A percentile compares a stretch with the other conserved stretches of the same genome.
Conservation (phyloP, 1,284 basidiomycete species). For the Cryptococcus sp. region DNA sequence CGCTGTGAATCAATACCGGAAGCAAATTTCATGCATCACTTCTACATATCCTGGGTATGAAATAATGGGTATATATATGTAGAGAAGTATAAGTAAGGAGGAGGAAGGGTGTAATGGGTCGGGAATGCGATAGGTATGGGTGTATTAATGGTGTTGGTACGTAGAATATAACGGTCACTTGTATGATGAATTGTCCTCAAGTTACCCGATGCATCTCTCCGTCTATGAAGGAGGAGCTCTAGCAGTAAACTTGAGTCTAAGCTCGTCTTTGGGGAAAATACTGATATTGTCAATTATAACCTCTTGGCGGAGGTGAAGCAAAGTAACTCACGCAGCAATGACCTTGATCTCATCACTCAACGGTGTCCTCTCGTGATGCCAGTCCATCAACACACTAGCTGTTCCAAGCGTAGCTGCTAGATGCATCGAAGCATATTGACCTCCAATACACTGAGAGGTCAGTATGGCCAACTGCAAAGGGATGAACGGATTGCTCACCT, state of each 20-base stretch:
- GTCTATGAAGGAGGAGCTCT: slow-evolving; percentile 31
- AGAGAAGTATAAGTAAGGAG: neutral
- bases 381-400: slow-evolving; percentile 78
- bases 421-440: slow-evolving; percentile 91
- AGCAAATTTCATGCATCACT: no score
- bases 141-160: no score
- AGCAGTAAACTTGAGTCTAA: slow-evolving; percentile 64
- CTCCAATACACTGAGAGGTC: slow-evolving; percentile 66
- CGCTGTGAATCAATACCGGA: no score
- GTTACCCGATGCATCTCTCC: neutral
- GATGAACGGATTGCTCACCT: slow-evolving; percentile 36
- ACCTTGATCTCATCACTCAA: slow-evolving; percentile 81
- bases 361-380: slow-evolving; percentile 79
- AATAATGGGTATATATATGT: neutral
- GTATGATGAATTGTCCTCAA: neutral
- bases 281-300: slow-evolving; percentile 23
- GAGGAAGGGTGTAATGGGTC: neutral
- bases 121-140: no score
- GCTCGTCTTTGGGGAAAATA: slow-evolving; percentile 91
- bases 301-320: neutral
- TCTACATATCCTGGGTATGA: neutral
- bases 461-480: neutral
- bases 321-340: slow-evolving; percentile 64
- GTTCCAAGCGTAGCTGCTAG: slow-evolving; percentile 79
- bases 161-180: no score